Base-by-base conservation (phyloP, 164 flowering plant genomes). In the Dillenia turbinata region DNA sequence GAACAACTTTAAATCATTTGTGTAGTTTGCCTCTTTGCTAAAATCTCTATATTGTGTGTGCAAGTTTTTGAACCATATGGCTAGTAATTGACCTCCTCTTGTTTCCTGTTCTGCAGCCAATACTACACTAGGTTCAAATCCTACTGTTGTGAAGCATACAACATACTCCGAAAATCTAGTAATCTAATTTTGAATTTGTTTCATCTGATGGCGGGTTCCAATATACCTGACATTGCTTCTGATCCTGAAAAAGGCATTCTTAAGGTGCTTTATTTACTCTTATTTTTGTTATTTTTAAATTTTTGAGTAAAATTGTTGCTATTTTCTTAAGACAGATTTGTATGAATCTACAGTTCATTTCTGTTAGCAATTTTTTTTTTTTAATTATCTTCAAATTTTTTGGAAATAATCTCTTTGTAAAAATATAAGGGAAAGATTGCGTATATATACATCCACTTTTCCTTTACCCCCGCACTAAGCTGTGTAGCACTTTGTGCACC, bases 101-200 rank as follows among this genome's bases (percentile, higher is more conserved):
- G 54, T 12, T 12, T 65, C 44, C 70, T 65, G 22, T 64, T n/a
- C 43, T 81, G 83, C 97, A 95, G 99, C 78, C 97, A 77, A 73
- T 92, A 95, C 73, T 95, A 95, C 69, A 92, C 99, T 45, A 84
- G 97, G 73, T 95, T 95, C 79, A 95, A 95, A 75, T 88, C 97
- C 33, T 95, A 95, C 61, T 95, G 99, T 66, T 95, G 99, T 74
- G 99, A 95, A 77, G 99, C 99, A 33, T 95, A 95, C 84, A 95
- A 95, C 73, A 95, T 95, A 56, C 92, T 95, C 9, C 76, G 99
- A 46, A 95, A 95, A 64, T 95, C 99, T 47, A 95, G 97, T 75
- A 95, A 95, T 78, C 83, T 95, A 14, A 92, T 95, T 57, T 72
- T 95, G 67, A 95, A 95, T 77, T 79, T 95, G 66, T 95, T 95